Evolutionary conservation across 2,329 filamentous ascomycete genomes (phyloP), one percentile per base, ranked within the genome.

Genomic region (Neofusicoccum sp.): DNA sequence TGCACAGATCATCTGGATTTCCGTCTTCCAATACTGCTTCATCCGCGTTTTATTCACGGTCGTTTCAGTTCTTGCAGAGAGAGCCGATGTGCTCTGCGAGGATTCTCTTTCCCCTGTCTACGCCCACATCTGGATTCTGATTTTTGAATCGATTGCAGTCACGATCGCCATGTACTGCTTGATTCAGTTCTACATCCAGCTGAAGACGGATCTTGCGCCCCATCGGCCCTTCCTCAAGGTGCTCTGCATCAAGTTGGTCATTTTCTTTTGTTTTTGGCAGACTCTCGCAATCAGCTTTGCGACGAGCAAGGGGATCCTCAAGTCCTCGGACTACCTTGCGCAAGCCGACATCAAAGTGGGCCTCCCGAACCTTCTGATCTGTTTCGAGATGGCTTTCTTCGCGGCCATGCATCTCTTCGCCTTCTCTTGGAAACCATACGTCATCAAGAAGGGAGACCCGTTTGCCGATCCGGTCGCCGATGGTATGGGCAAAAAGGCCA

Each of bases 251-350:
- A 96, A 96, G 77, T 83, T 96, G 33, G 92, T 96, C 71, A 92
- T 96, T 71, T 96, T 96, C 81, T 84, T 97, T 68, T 93, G 89
- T 39, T 96, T 96, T 76, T 96, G 92, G 92, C 92, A 97, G 72
- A 72, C 66, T 37, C 68, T 84, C 69, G 68, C 87, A 58, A 87
- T 90, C 67, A 86, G 83, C 22, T 81, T 89, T 64, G 78, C 90
- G 22, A 84, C 84, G 16, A 77, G 83, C 75, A 82, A 83, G 4
- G 83, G 90, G 4, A 82, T 88, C 14, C 80, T 95, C 56, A 84
- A 87, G 65, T 75, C 89, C 0, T 88, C 83, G 47, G 75, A 81
- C 1, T 82, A 83, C 37, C 76, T 96, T 11, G 85, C 86, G 36
- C 88, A 88, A 45, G 88, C 88, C 0, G 92, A 96, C 73, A 82